Evolutionary conservation across 495 filamentous ascomycete genomes (phyloP), one percentile per base, ranked within the genome.

Genomic region (Penicillium coffeae): DNA sequence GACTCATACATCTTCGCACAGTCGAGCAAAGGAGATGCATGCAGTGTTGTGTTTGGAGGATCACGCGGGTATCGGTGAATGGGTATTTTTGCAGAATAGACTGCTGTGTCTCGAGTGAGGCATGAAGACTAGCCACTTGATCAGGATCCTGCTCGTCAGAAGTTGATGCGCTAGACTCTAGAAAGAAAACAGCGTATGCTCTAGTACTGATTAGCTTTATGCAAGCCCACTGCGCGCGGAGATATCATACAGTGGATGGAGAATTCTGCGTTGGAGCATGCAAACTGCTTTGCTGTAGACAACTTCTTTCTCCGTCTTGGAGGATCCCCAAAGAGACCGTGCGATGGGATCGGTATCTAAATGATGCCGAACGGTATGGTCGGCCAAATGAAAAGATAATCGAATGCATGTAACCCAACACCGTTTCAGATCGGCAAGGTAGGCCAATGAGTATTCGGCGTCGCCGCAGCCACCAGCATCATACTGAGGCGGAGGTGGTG

Each of bases 381-480:
- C 59, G 15, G 64, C 62, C 19, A 67, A 45, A 33, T 64, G 55
- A 32, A 55, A 60, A 8, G 59, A 63, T 3, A 67, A 46, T 27
- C 51, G 48, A 27, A 67, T 51, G 19, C 64, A 67, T 10, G 64
- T 65, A 13, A 34, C 47, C 64, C 64, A 67, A 34, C 62, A 65
- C 21, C 59, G 43, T 13, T 53, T 50, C 2, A 67, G 38, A 21
- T 65, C 62, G 6, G 53, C 50, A 8, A 67, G 25, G 34, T 67
- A 67, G n/a, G 51, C 59, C 13, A 67, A 50, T 20, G 64, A 59
- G 39, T 67, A 63, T 7, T 59, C 57, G n/a, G 56, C 58, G 34
- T 63, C 54, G 18, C 54, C 52, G 14, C 48, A 42, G 13, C 27
- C 33, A 10, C 41, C 47, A 8, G 38, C 16, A 5, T 53, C 55